A percentile compares a stretch with the other conserved stretches of the same genome.
These are phyloP conservation scores for Teunomyces lycoperdinae DNA, from an alignment of 805 yeast genomes.

Conservation along the genomic window DNA sequence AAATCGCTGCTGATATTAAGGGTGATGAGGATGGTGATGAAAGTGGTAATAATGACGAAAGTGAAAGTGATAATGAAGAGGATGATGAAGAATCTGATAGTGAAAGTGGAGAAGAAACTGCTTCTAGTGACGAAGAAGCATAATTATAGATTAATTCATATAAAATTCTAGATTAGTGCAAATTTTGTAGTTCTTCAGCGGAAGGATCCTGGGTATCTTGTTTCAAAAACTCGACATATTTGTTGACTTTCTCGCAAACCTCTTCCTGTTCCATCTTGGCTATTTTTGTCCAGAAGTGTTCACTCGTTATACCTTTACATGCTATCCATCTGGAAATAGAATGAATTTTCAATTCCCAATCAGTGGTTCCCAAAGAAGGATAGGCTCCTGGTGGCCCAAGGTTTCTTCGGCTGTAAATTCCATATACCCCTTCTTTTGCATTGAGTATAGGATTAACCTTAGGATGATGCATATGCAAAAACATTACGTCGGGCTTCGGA, in stretches of 20 bases:
- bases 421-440: slow-evolving; percentile 9
- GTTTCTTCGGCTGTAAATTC: slow-evolving; percentile 16
- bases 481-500: slow-evolving; percentile 15
- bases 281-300: slow-evolving; percentile 17
- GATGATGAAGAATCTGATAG: slow-evolving; percentile 14
- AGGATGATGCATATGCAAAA: slow-evolving; percentile 22
- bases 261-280: slow-evolving; percentile 11
- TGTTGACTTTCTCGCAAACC: slow-evolving; percentile 19
- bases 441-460: slow-evolving; percentile 16
- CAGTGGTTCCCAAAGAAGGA: slow-evolving; percentile 15
- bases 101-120: slow-evolving; percentile 4
- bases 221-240: slow-evolving; percentile 23
- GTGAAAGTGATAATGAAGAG: slow-evolving; percentile 23
- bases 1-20: slow-evolving; percentile 33
- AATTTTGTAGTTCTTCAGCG: slow-evolving; percentile 7
- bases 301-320: slow-evolving; percentile 19
- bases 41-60: slow-evolving; percentile 13
- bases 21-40: slow-evolving; percentile 10
- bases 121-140: slow-evolving; percentile 1
- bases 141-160: background rate
- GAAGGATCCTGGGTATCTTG: slow-evolving; percentile 15
- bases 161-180: background rate
- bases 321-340: slow-evolving; percentile 23
- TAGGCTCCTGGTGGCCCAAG: slow-evolving; percentile 17
- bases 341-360: slow-evolving; percentile 25